Conservation (phyloP, 2,329 filamentous ascomycete genomes). For the Colletotrichum tropicicola region DNA sequence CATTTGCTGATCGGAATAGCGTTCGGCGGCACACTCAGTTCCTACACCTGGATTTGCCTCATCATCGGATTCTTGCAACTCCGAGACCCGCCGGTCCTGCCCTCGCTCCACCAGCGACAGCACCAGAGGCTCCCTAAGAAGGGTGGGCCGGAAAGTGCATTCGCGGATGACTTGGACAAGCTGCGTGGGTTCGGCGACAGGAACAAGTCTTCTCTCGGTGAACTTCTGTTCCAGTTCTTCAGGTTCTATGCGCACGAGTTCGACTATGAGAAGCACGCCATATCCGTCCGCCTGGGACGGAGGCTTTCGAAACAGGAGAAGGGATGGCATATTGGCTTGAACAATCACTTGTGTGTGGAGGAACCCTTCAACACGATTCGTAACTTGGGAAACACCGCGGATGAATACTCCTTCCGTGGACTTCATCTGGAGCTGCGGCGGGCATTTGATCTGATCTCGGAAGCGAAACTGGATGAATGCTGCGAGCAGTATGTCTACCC, state of each 20-base stretch:
- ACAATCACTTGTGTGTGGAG: conserved; percentile 91
- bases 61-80: conserved; percentile 96
- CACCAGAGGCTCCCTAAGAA: conserved; percentile 64
- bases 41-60: conserved; percentile 99
- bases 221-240: conserved; percentile 95
- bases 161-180: conserved; percentile 85
- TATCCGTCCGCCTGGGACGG: conserved; percentile 86
- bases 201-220: conserved; percentile 84
- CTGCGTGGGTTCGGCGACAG: conserved; percentile 77
- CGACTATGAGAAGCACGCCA: conserved; percentile 83
- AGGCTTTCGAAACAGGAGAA: conserved; percentile 85
- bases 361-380: conserved; percentile 92
- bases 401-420: conserved; percentile 92
- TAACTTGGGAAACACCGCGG: conserved; percentile 95
- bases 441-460: conserved; percentile 84
- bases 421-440: conserved; percentile 89
- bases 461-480: conserved; percentile 81
- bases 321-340: conserved; percentile 82
- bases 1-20: conserved; percentile 58
- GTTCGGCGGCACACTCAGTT: conserved; percentile 93
- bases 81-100: conserved; percentile 83
- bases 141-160: conserved; percentile 76
- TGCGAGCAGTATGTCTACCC: conserved; percentile 92
- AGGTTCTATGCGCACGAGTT: conserved; percentile 94
- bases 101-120: conserved; percentile 80